phyloP scores from a whole-genome alignment of 139 green algal species.

The Gonium pectorale region DNA sequence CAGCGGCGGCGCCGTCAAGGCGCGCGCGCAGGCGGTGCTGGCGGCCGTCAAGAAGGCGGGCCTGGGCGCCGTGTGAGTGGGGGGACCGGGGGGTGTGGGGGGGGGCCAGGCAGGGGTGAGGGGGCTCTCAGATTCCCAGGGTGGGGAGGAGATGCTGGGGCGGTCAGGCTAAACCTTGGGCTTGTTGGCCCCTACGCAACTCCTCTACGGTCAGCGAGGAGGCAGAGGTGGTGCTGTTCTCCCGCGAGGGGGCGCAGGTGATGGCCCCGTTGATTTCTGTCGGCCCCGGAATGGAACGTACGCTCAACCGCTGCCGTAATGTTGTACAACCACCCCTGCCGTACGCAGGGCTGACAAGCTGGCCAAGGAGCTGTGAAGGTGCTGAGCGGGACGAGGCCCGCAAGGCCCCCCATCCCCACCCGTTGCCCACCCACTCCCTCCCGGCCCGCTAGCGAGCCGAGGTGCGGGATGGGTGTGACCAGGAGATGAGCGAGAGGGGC shows the following conservation, averaged over 20 bases:
- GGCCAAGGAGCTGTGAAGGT: background rate
- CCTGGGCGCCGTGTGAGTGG: conserved; percentile 36
- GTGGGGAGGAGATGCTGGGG: background rate
- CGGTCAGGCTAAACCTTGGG: no score
- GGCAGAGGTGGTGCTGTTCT: background rate
- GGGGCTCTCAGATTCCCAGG: background rate
- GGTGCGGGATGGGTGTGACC: no score
- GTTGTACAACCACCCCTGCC: background rate
- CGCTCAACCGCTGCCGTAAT: background rate
- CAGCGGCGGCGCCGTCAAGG: conserved; percentile 22
- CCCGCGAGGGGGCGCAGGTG: no score
- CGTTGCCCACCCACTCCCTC: no score
- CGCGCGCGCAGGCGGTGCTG: conserved; percentile 60
- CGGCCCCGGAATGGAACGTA: no score
- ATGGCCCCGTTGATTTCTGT: no score
- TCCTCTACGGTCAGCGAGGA: no score
- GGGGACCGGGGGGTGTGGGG: background rate
- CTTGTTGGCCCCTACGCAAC: no score
- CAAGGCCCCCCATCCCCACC: no score
- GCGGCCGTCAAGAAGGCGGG: conserved; percentile 53
- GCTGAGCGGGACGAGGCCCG: no score
- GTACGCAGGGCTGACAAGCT: conserved; percentile 30
- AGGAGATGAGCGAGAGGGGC: no score
- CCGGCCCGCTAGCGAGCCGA: no score
- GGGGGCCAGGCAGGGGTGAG: background rate